Evolutionary conservation across 2,329 filamentous ascomycete species (phyloP), one percentile per base, ranked within the genome.

Genomic region (Hypoxylon sp.): DNA sequence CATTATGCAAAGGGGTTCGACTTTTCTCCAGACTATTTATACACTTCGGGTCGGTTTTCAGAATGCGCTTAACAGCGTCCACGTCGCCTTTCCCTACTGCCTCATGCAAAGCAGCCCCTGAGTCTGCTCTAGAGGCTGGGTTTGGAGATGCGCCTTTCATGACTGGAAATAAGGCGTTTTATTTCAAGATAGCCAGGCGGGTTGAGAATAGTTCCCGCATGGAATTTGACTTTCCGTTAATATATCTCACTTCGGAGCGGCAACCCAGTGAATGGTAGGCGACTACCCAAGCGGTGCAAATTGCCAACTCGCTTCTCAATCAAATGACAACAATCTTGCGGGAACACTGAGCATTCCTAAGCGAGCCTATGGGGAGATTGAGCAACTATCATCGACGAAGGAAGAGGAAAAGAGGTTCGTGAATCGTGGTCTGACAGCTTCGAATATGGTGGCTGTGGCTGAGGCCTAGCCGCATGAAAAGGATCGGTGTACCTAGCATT

Each of bases 1-100:
- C 52, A 24, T 55, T n/a, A 12, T 55, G 38, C 12, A 55, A 33
- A 33, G 16, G 40, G 9, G 26, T 45, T 9, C 28, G 38, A 16
- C 9, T 28, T 28, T 18, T 22, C 14, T 32, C 22, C 2, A 20
- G 26, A 5, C 30, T 38, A 16, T 51, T 11, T 16, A 24, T 32
- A 16, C 48, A 36, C 2, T 38, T 38, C 11, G 18, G 20, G 38
- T 36, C 14, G 28, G 22, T 22, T 33, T 16, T 45, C 2, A 55
- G 18, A 33, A 55, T 45, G 26, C 28, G 22, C 30, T 6, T 33
- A 9, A 33, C 28, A n/a, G 38, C 40, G 9, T 55, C 28, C 1
- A 33, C 12, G 16, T 45, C 28, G 18, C 52, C 38, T 20, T 26
- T 40, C 16, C 28, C 24, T 8, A 22, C 18, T n/a, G 40, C 52